phyloP scores from a whole-genome alignment of 2,329 filamentous ascomycete genomes.

The Fusarium heterosporum region DNA sequence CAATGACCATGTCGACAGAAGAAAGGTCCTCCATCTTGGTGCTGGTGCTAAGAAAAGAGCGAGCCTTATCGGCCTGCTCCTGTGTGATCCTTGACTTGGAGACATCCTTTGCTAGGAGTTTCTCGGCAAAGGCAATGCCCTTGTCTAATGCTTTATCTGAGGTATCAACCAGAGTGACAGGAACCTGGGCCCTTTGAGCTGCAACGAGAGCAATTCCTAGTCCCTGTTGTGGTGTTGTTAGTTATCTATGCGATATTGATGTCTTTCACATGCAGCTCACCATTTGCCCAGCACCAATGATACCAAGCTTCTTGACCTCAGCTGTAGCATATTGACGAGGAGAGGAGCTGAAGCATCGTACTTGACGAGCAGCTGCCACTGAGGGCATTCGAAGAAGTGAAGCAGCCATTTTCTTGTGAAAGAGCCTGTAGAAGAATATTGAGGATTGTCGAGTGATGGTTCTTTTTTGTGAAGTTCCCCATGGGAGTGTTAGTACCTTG shows the following conservation, averaged over 20 bases:
- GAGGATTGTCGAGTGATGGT: slow-evolving; percentile 10
- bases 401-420: slow-evolving; percentile 55
- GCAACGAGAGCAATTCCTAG: slow-evolving; percentile 96
- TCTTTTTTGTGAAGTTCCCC: slow-evolving; percentile 25
- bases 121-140: slow-evolving; percentile 91
- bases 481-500: slow-evolving; percentile 21
- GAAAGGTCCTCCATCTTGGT: slow-evolving; percentile 82
- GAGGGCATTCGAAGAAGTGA: slow-evolving; percentile 55
- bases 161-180: slow-evolving; percentile 86
- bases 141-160: slow-evolving; percentile 89
- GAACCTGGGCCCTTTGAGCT: slow-evolving; percentile 83
- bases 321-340: slow-evolving; percentile 66
- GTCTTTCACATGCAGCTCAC: slow-evolving; percentile 66
- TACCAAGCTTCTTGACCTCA: slow-evolving; percentile 87
- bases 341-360: slow-evolving; percentile 77
- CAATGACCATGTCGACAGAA: slow-evolving; percentile 95
- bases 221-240: slow-evolving; percentile 67
- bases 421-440: background rate
- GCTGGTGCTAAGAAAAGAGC: slow-evolving; percentile 74
- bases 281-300: slow-evolving; percentile 97
- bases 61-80: slow-evolving; percentile 79
- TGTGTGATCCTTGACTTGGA: slow-evolving; percentile 87
- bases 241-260: slow-evolving; percentile 3
- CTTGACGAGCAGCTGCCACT: slow-evolving; percentile 53
- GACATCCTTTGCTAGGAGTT: slow-evolving; percentile 93